phyloP scores from a whole-genome alignment of 2,329 filamentous ascomycete genomes.

The Fonsecaea monophora region DNA sequence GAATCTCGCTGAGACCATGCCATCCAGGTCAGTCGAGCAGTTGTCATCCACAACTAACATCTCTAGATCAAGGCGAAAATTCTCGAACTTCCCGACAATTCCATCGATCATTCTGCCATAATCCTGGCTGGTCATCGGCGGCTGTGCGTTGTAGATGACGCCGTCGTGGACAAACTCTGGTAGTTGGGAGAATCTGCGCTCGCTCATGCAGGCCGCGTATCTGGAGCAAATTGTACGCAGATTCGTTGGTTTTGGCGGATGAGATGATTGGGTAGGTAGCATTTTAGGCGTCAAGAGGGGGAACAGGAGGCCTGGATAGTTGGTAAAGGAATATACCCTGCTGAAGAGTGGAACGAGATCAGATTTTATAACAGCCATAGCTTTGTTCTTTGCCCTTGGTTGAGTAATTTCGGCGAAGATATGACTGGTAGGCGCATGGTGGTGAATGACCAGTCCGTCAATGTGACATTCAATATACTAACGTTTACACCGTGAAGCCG shows the following conservation, averaged over 20 bases:
- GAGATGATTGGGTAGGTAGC: no score
- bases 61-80: constrained; percentile 27
- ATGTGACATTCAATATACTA: no score
- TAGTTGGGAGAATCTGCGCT: constrained; percentile 16
- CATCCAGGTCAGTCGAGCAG: constrained; percentile 16
- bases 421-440: no score
- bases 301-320: no score
- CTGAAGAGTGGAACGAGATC: no score
- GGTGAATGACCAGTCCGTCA: no score
- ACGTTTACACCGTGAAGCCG: no score
- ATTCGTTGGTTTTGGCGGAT: constrained; percentile 15
- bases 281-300: not conserved
- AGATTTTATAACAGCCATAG: no score
- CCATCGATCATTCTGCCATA: constrained; percentile 25
- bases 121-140: constrained; percentile 24
- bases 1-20: constrained; percentile 30
- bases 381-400: no score
- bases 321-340: no score
- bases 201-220: constrained; percentile 26
- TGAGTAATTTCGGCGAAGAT: no score
- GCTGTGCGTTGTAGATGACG: constrained; percentile 23
- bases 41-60: constrained; percentile 25
- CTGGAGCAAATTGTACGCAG: constrained; percentile 26
- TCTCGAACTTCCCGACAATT: constrained; percentile 7
- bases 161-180: constrained; percentile 21